Conservation (phyloP, 1,284 basidiomycete genomes). For the Apiotrichum montevideense region DNA sequence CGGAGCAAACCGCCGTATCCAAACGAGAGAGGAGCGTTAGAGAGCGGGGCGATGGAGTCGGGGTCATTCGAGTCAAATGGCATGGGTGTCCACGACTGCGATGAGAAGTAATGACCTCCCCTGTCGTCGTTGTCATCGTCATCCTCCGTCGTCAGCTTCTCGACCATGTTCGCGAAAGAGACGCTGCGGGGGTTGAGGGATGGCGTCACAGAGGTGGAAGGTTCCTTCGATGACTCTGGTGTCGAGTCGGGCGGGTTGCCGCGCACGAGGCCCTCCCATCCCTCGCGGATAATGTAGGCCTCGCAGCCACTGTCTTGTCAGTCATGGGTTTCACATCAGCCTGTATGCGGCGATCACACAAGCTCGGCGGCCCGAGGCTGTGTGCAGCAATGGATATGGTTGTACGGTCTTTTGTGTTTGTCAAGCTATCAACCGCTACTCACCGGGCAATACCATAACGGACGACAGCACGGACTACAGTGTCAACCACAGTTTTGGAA, state of each 20-base stretch:
- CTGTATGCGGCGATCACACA: too few species aligned
- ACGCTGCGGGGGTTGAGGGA: conserved; percentile 29
- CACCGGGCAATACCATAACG: conserved; percentile 83
- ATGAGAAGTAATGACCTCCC: neutral
- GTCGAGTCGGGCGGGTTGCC: conserved; percentile 50
- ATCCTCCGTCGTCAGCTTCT: conserved; percentile 16
- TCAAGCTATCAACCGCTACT: conserved; percentile 27
- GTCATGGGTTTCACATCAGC: neutral
- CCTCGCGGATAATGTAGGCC: conserved; percentile 89
- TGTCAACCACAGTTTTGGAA: too few species aligned
- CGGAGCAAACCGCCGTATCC: conserved; percentile 84
- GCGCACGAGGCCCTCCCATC: conserved; percentile 83
- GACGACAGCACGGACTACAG: conserved; percentile 72
- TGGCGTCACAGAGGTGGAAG: conserved; percentile 22
- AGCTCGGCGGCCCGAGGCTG: neutral
- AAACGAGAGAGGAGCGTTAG: conserved; percentile 58
- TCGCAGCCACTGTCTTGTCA: conserved; percentile 68
- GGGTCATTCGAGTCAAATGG: conserved; percentile 24
- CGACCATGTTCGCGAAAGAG: conserved; percentile 18
- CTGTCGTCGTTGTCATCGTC: conserved; percentile 12
- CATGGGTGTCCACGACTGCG: neutral
- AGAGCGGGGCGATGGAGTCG: conserved; percentile 28
- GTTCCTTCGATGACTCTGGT: conserved; percentile 23
- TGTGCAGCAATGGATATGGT: too few species aligned
- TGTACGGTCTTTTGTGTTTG: too few species aligned